Evolutionary conservation across 352 stramenopile species (phyloP).

Genomic region (Saprolegnia diclina): DNA sequence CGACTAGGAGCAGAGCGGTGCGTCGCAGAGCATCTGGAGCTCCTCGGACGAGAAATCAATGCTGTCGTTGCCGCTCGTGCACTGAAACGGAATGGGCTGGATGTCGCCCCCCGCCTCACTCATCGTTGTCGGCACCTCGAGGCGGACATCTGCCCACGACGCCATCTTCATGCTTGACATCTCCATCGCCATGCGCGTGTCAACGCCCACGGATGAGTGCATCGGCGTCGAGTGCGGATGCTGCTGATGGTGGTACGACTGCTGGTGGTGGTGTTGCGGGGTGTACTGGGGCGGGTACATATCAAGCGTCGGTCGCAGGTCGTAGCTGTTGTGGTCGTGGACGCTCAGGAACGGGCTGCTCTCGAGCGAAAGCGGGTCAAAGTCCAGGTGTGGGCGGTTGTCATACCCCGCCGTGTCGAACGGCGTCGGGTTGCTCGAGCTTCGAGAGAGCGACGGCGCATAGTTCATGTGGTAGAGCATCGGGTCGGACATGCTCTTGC

Average conservation of each 20-base stretch:
- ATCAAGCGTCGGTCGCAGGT: background rate
- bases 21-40: conserved; percentile 8
- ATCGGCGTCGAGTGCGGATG: background rate
- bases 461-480: conserved; percentile 12
- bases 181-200: conserved; percentile 10
- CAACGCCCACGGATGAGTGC: background rate
- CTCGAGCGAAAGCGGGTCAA: background rate
- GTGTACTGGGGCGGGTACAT: background rate
- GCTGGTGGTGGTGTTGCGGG: background rate
- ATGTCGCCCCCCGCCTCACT: background rate
- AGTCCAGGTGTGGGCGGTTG: background rate
- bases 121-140: background rate
- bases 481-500: conserved; percentile 4
- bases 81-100: conserved; percentile 5
- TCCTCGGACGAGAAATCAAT: conserved; percentile 14
- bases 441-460: background rate
- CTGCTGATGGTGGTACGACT: too few species aligned
- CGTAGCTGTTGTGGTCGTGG: background rate
- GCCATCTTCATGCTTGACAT: conserved; percentile 11
- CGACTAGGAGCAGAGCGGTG: conserved; percentile 4
- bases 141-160: background rate
- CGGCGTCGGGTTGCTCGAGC: background rate
- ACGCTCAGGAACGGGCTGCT: background rate
- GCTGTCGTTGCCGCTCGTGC: background rate
- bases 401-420: background rate